phyloP scores from a whole-genome alignment of 2,329 filamentous ascomycete genomes.

The Knufia fluminis region DNA sequence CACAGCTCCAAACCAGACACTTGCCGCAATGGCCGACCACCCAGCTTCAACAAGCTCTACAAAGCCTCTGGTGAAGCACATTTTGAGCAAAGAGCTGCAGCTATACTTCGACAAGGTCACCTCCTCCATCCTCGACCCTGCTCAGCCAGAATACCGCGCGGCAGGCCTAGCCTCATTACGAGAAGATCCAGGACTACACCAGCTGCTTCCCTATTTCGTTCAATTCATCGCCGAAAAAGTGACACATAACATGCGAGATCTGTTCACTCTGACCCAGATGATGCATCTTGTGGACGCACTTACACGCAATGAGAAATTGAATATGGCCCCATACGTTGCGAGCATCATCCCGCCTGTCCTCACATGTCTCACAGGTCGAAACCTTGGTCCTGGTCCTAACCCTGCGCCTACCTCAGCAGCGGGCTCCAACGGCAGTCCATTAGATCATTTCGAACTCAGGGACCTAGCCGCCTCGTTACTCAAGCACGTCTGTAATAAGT shows the following conservation, averaged over 20 bases:
- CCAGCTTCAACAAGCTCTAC: constrained; percentile 67
- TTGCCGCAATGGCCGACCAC: constrained; percentile 73
- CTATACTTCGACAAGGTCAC: constrained; percentile 96
- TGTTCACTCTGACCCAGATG: constrained; percentile 82
- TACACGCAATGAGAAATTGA: constrained; percentile 72
- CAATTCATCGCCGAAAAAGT: constrained; percentile 95
- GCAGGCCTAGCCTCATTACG: constrained; percentile 78
- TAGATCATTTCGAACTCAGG: constrained; percentile 66
- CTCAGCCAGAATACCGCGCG: constrained; percentile 73
- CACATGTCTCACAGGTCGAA: constrained; percentile 79
- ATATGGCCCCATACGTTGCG: constrained; percentile 59
- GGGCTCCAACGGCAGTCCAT: constrained; percentile 29
- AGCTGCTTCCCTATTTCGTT: constrained; percentile 91
- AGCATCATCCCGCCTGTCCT: constrained; percentile 76
- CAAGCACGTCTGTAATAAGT: constrained; percentile 68
- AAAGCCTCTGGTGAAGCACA: constrained; percentile 89
- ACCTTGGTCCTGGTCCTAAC: constrained; percentile 47
- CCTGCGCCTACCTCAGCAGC: constrained; percentile 28
- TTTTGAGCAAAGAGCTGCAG: constrained; percentile 89
- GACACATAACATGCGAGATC: constrained; percentile 75
- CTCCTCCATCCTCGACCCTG: constrained; percentile 76
- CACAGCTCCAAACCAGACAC: constrained; percentile 72
- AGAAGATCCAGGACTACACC: constrained; percentile 85
- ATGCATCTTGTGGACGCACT: constrained; percentile 82
- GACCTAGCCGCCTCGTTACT: constrained; percentile 78